Evolutionary conservation across 805 yeast genomes (phyloP).

Genomic region (Candida dajiaensis): DNA sequence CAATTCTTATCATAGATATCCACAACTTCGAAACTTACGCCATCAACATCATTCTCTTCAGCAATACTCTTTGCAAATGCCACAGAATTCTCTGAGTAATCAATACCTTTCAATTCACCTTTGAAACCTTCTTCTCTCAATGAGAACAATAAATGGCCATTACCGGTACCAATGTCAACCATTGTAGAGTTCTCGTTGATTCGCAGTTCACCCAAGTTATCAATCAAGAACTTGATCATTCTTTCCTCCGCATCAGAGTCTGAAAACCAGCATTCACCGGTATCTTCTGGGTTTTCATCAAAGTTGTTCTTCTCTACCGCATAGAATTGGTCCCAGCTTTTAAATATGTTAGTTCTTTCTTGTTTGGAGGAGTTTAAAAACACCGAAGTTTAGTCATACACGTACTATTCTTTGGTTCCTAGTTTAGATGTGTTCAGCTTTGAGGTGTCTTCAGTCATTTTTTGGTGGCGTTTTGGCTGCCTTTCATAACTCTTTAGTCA

Average conservation of each 20-base stretch:
- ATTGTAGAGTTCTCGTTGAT: slow-evolving; percentile 35
- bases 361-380: too few species aligned
- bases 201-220: slow-evolving; percentile 35
- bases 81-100: slow-evolving; percentile 79
- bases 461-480: background rate
- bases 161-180: slow-evolving; percentile 92
- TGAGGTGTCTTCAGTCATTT: slow-evolving; percentile 33
- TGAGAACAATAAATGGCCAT: slow-evolving; percentile 81
- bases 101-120: slow-evolving; percentile 67
- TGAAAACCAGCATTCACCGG: slow-evolving; percentile 96
- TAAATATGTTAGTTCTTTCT: slow-evolving; percentile 15
- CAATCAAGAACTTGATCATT: slow-evolving; percentile 66
- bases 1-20: slow-evolving; percentile 53
- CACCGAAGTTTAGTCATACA: background rate
- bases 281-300: slow-evolving; percentile 66
- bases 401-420: slow-evolving; percentile 76
- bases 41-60: slow-evolving; percentile 29
- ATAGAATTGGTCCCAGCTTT: slow-evolving; percentile 85
- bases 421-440: slow-evolving; percentile 70
- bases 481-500: background rate
- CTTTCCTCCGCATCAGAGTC: slow-evolving; percentile 90
- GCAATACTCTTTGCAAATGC: slow-evolving; percentile 65
- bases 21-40: slow-evolving; percentile 52
- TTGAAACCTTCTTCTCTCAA: slow-evolving; percentile 58
- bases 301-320: slow-evolving; percentile 67